A percentile compares a stretch with the other conserved stretches of the same genome.
These are phyloP conservation scores for Sugiyamaella sp. DNA, from an alignment of 1,139 yeast genomes.

Conservation along the genomic window DNA sequence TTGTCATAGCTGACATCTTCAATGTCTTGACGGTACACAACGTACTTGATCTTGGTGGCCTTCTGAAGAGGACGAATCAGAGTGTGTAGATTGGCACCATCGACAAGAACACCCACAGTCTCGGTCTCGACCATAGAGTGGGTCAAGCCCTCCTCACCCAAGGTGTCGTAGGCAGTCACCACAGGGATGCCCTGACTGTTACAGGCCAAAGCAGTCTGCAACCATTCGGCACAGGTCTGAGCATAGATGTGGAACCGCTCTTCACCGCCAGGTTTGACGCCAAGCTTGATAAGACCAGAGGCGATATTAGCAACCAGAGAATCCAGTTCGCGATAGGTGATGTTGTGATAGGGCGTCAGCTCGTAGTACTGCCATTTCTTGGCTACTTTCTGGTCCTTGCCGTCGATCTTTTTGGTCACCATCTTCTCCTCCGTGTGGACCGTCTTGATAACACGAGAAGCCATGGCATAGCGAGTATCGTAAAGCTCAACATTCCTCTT, in stretches of 20 bases:
- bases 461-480: conserved; percentile 64
- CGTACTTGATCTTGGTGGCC: conserved; percentile 62
- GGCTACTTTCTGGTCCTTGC: conserved; percentile 68
- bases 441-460: conserved; percentile 75
- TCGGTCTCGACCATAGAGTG: conserved; percentile 84
- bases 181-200: conserved; percentile 78
- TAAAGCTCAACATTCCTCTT: conserved; percentile 64
- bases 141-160: conserved; percentile 89
- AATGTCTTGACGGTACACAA: conserved; percentile 71
- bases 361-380: conserved; percentile 91
- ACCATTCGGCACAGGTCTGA: conserved; percentile 81
- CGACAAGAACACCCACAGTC: conserved; percentile 78
- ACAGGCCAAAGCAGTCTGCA: conserved; percentile 82
- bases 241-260: conserved; percentile 84
- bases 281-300: conserved; percentile 73
- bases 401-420: conserved; percentile 76
- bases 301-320: conserved; percentile 59
- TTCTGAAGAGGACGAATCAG: conserved; percentile 72
- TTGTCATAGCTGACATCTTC: conserved; percentile 65
- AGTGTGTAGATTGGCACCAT: conserved; percentile 67
- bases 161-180: conserved; percentile 96
- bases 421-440: conserved; percentile 75
- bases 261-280: conserved; percentile 64
- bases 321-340: conserved; percentile 62
- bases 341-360: conserved; percentile 67